Percentiles rank a stretch among this genome's conserved stretches.
Evolutionary conservation across 129 eudicot genomes (phyloP).

Genomic region (Rutidosis leptorrhynchoides): DNA sequence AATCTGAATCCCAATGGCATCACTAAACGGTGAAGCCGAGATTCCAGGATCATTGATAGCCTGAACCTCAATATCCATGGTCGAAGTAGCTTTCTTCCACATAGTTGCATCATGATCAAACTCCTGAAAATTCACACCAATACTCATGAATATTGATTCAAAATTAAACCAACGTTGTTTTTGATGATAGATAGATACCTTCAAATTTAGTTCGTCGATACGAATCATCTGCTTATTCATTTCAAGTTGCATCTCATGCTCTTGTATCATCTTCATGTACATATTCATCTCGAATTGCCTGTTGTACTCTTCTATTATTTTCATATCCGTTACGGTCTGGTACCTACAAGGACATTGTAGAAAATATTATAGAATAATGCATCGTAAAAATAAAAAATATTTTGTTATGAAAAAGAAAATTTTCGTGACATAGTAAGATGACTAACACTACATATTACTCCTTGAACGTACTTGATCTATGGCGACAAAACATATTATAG

Average conservation of each 20-base stretch:
- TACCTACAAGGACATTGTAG: neutral
- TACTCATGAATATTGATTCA: neutral
- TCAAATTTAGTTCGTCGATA: neutral
- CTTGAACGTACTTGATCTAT: too few relatives aligned
- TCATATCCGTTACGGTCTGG: neutral
- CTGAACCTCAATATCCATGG: conserved; percentile 29
- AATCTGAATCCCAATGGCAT: conserved; percentile 16
- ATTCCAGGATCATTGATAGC: conserved; percentile 33
- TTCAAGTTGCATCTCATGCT: neutral
- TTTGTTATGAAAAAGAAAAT: neutral
- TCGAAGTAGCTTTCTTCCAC: conserved; percentile 60
- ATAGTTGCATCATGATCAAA: conserved; percentile 50
- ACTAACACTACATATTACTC: too few relatives aligned
- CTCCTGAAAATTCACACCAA: conserved; percentile 47
- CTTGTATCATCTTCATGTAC: neutral
- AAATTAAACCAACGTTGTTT: neutral
- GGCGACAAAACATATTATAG: too few relatives aligned
- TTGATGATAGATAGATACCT: neutral
- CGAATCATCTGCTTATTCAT: neutral
- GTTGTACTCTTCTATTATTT: neutral
- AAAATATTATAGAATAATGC: neutral
- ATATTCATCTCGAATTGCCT: neutral
- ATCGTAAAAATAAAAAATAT: neutral
- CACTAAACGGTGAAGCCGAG: conserved; percentile 9
- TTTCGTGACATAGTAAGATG: too few relatives aligned